These are phyloP conservation scores for Zygosaccharomyces pseudobailii DNA, from an alignment of 1,139 yeast species.

Conservation along the genomic window DNA sequence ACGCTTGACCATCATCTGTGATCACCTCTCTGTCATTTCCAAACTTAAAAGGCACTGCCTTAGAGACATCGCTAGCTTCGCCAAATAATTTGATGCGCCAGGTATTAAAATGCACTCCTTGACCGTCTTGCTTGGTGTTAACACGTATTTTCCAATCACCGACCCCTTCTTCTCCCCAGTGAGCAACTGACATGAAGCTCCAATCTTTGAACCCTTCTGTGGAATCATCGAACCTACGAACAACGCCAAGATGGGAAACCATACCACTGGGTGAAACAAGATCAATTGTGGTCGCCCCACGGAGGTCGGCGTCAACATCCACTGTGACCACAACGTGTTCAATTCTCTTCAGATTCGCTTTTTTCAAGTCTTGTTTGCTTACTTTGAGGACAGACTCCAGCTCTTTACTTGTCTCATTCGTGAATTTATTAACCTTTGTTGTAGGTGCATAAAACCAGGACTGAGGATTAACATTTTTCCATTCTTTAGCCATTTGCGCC, in stretches of 20 bases:
- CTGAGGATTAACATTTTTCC: constrained; percentile 88
- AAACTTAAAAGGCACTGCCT: constrained; percentile 48
- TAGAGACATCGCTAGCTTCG: constrained; percentile 58
- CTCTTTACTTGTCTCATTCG: constrained; percentile 26
- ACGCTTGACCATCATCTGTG: not conserved
- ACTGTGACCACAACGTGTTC: constrained; percentile 88
- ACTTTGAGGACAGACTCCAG: constrained; percentile 46
- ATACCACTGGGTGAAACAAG: constrained; percentile 74
- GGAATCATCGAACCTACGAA: constrained; percentile 55
- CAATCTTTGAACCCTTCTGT: constrained; percentile 65
- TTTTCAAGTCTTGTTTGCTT: constrained; percentile 44
- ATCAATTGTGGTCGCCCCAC: constrained; percentile 69
- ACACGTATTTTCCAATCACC: constrained; percentile 85
- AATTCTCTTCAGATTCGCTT: constrained; percentile 59
- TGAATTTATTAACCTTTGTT: constrained; percentile 24
- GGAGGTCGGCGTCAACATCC: constrained; percentile 54
- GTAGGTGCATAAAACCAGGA: constrained; percentile 60
- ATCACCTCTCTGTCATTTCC: constrained; percentile 39
- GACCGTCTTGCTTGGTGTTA: constrained; percentile 39
- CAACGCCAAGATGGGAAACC: constrained; percentile 69
- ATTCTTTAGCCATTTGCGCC: constrained; percentile 68
- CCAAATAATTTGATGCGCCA: constrained; percentile 88
- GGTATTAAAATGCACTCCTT: constrained; percentile 48
- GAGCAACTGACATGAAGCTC: constrained; percentile 98
- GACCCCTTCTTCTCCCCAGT: constrained; percentile 84